These are phyloP conservation scores for Typha latifolia DNA, from an alignment of 176 grass and related monocot genomes.

Conservation along the genomic window DNA sequence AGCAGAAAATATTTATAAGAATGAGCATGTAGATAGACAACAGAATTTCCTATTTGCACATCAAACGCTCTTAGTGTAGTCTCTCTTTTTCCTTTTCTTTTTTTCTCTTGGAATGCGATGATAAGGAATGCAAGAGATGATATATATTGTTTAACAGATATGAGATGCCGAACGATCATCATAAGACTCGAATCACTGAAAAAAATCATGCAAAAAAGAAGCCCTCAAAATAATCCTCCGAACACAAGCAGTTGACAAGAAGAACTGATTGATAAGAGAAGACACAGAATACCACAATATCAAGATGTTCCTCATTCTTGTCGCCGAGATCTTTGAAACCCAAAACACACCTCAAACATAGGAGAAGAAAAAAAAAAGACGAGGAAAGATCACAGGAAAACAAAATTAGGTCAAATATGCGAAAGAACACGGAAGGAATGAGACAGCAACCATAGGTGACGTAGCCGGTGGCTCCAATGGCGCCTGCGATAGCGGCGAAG, in stretches of 20 bases:
- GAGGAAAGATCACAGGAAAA: background rate
- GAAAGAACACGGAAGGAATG: slow-evolving; percentile 8
- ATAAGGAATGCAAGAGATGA: no score
- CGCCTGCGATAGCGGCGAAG: slow-evolving; percentile 41
- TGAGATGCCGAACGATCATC: no score
- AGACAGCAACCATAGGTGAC: slow-evolving; percentile 44
- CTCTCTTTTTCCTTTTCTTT: no score
- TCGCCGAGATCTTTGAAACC: background rate
- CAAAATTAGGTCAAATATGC: background rate
- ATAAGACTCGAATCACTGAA: no score
- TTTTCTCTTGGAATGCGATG: no score
- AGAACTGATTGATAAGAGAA: background rate
- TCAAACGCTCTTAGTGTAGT: no score
- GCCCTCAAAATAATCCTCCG: no score
- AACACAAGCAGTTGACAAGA: background rate
- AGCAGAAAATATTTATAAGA: background rate
- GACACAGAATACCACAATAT: background rate
- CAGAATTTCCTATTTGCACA: no score
- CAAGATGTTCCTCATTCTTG: background rate
- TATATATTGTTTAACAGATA: no score
- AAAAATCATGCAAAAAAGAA: no score
- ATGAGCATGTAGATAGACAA: background rate
- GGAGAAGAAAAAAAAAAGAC: background rate
- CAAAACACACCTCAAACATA: background rate
- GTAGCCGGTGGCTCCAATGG: slow-evolving; percentile 45